A percentile compares a stretch with the other conserved stretches of the same genome.
phyloP scores from a whole-genome alignment of 495 filamentous ascomycete genomes.

The Glarea lozoyensis region DNA sequence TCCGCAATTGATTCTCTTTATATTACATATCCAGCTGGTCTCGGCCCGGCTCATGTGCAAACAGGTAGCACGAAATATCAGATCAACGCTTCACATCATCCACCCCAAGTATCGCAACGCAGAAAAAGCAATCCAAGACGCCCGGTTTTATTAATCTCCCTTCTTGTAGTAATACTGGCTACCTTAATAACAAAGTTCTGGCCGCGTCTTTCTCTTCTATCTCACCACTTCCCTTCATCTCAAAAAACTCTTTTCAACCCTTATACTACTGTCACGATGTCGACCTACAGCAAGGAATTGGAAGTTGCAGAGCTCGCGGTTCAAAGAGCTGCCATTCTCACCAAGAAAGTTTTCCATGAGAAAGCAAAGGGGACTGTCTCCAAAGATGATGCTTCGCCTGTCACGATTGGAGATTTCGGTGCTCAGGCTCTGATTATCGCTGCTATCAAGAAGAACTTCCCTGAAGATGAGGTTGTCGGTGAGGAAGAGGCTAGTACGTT shows the following conservation, averaged over 20 bases:
- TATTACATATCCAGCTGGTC: slow-evolving; percentile 1
- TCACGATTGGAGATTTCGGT: slow-evolving; percentile 96
- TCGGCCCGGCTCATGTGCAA: neutral
- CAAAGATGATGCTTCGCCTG: slow-evolving; percentile 91
- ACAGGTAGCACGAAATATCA: neutral
- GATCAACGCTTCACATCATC: no score
- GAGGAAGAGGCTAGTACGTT: slow-evolving; percentile 86
- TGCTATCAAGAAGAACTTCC: slow-evolving; percentile 83
- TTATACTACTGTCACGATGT: slow-evolving; percentile 22
- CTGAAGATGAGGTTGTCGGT: slow-evolving; percentile 80
- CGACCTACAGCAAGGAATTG: slow-evolving; percentile 69
- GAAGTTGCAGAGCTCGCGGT: slow-evolving; percentile 84
- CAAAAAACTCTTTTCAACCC: neutral
- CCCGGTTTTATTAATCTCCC: slow-evolving; percentile 10
- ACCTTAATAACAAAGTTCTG: slow-evolving; percentile 14
- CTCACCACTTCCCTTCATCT: slow-evolving; percentile 13
- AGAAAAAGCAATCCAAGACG: neutral
- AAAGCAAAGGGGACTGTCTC: slow-evolving; percentile 87
- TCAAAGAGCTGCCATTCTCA: slow-evolving; percentile 79
- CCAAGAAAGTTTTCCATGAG: slow-evolving; percentile 86
- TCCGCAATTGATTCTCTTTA: neutral
- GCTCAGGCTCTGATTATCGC: slow-evolving; percentile 93
- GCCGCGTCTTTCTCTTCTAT: slow-evolving; percentile 16
- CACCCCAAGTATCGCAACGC: neutral
- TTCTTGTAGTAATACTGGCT: slow-evolving; percentile 18